phyloP scores from a whole-genome alignment of 805 yeast genomes.

The Pichia ethanolica region DNA sequence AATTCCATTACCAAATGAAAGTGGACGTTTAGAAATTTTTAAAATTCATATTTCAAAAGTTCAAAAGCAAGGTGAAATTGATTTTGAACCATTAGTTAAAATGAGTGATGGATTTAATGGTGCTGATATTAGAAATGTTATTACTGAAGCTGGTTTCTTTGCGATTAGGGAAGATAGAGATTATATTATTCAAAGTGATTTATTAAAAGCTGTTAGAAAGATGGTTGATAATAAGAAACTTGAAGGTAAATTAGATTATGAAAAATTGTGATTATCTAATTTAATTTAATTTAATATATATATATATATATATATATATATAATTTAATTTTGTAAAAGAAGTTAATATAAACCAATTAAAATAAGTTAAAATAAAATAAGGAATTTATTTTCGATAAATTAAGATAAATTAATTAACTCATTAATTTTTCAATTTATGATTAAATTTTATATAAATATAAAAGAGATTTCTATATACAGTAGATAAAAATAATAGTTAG shows the following conservation, averaged over 20 bases:
- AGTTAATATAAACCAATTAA: too few species aligned
- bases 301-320: too few species aligned
- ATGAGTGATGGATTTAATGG: slow-evolving; percentile 99
- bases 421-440: too few species aligned
- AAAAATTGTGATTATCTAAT: slow-evolving; percentile 54
- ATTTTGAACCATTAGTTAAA: slow-evolving; percentile 93
- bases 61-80: slow-evolving; percentile 89
- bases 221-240: slow-evolving; percentile 94
- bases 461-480: neutral
- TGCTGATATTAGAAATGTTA: slow-evolving; percentile 93
- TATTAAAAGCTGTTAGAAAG: slow-evolving; percentile 97
- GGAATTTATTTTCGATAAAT: too few species aligned
- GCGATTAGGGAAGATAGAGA: slow-evolving; percentile 98
- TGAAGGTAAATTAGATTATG: slow-evolving; percentile 93
- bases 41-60: slow-evolving; percentile 87
- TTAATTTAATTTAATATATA: too few species aligned
- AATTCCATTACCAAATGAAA: slow-evolving; percentile 92
- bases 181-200: slow-evolving; percentile 83
- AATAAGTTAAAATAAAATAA: too few species aligned
- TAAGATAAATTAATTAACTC: too few species aligned
- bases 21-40: slow-evolving; percentile 87
- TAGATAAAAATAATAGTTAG: neutral
- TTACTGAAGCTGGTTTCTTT: slow-evolving; percentile 98
- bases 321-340: too few species aligned
- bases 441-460: too few species aligned